These are phyloP conservation scores for Mycena citricolor DNA, from an alignment of 1,284 basidiomycete genomes.

Conservation along the genomic window DNA sequence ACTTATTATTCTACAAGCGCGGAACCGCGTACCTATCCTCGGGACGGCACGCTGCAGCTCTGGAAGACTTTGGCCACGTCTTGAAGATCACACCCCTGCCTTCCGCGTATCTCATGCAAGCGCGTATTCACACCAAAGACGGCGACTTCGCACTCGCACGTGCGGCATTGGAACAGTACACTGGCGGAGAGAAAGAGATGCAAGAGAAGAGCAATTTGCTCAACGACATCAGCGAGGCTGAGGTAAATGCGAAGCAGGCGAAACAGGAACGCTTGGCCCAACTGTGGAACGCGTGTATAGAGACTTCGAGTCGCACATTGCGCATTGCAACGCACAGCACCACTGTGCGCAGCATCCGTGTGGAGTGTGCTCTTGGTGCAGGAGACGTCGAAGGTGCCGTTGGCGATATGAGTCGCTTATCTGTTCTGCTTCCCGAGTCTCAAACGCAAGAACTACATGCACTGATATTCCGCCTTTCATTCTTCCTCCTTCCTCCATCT, in stretches of 20 bases:
- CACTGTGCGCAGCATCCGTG: constrained; percentile 69
- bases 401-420: constrained; percentile 82
- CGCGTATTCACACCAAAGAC: constrained; percentile 77
- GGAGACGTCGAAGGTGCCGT: constrained; percentile 83
- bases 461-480: constrained; percentile 76
- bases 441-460: constrained; percentile 68
- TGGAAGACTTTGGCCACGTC: constrained; percentile 88
- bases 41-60: constrained; percentile 68
- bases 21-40: constrained; percentile 87
- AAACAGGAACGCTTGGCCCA: constrained; percentile 59
- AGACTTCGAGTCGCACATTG: constrained; percentile 71
- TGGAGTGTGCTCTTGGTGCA: constrained; percentile 74
- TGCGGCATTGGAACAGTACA: constrained; percentile 55
- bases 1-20: constrained; percentile 87
- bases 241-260: constrained; percentile 57
- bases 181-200: constrained; percentile 50
- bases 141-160: constrained; percentile 70
- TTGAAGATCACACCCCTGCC: constrained; percentile 70
- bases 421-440: constrained; percentile 57
- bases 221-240: constrained; percentile 56
- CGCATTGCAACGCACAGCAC: constrained; percentile 69
- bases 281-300: constrained; percentile 77
- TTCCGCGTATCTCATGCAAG: constrained; percentile 84
- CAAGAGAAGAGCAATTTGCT: constrained; percentile 57
- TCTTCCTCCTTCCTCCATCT: constrained; percentile 75